Conservation (phyloP, 305 asterid genomes). For the Plantago lanceolata region DNA sequence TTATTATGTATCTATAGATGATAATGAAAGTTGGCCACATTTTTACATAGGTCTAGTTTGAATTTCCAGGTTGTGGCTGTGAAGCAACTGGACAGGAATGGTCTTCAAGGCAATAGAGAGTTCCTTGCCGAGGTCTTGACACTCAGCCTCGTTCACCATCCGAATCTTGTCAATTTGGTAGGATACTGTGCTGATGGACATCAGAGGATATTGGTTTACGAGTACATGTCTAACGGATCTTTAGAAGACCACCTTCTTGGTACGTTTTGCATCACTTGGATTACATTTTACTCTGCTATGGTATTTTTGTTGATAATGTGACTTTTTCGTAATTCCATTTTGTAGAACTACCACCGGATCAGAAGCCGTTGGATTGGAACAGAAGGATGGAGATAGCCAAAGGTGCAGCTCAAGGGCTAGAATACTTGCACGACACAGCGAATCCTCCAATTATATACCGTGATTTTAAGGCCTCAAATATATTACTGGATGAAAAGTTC, state of each 20-base stretch:
- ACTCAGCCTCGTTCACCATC: constrained; percentile 64
- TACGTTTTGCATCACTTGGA: constrained; percentile 18
- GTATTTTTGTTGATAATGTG: not conserved
- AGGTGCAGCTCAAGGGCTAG: constrained; percentile 85
- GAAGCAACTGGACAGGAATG: constrained; percentile 83
- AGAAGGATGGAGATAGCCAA: constrained; percentile 72
- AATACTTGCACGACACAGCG: constrained; percentile 69
- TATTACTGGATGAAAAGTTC: constrained; percentile 52
- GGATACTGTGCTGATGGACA: constrained; percentile 95
- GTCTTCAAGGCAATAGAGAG: constrained; percentile 74
- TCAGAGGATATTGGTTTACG: constrained; percentile 79
- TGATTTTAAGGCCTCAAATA: constrained; percentile 73
- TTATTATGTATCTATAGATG: not conserved
- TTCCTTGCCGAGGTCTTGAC: constrained; percentile 77
- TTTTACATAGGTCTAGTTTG: constrained; percentile 2
- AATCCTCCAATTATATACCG: constrained; percentile 68
- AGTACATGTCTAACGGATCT: constrained; percentile 66
- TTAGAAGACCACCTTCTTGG: constrained; percentile 75
- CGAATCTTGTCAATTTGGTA: constrained; percentile 64
- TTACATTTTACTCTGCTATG: not conserved
- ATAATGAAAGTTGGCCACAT: not conserved
- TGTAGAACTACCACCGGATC: constrained; percentile 44
- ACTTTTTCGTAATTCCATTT: not conserved
- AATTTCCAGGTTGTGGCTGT: constrained; percentile 64
- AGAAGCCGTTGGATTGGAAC: constrained; percentile 64